Base-by-base conservation (phyloP, 1,139 yeast species). In the Nematodospora anomalae region DNA sequence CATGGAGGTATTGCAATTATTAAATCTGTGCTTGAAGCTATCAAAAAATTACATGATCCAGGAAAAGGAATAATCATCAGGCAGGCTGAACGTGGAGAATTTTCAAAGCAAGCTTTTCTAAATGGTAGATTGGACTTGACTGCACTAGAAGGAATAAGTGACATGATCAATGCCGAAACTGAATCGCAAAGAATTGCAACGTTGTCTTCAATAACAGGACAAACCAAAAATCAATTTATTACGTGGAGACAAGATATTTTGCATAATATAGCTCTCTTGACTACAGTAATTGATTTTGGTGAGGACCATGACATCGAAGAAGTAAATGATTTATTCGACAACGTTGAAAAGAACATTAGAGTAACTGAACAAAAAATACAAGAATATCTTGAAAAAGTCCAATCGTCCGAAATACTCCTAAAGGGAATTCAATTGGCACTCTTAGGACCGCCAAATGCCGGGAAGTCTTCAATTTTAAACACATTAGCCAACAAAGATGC, bases 1-100 rank as follows among this genome's bases (percentile, higher is more conserved):
- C 99, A 92, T 58, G 99, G 99, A 3, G 97, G 98, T 6, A 79
- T 76, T 9, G 97, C 97, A 0, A 88, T 92, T 1, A 76, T 87
- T 1, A 70, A 73, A 36, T 74, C 89, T 0, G 85, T 90, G 0
- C 51, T 90, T 30, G 64, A 65, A 11, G 79, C 95, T 0, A 80
- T 92, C n/a, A 67, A 63, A 37, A 42, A 48, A 1, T 51, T 81
- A 8, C 85, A 82, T 49, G 50, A 57, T 28, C 74, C 74, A 1
- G 46, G 43, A 0, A 44, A 62, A 1, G 68, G 66, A 0, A 48
- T 59, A 2, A 63, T 73, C 9, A 77, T 90, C 6, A 58, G 97
- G 37, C 81, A 83, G 55, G 98, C 99, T 0, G 92, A 85, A 51
- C 80, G 87, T 4, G 99, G 98, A 4, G 98, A 94, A 58, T 94